Conservation (phyloP, 2,329 filamentous ascomycete species). For the Neofusicoccum kwambonambiense region DNA sequence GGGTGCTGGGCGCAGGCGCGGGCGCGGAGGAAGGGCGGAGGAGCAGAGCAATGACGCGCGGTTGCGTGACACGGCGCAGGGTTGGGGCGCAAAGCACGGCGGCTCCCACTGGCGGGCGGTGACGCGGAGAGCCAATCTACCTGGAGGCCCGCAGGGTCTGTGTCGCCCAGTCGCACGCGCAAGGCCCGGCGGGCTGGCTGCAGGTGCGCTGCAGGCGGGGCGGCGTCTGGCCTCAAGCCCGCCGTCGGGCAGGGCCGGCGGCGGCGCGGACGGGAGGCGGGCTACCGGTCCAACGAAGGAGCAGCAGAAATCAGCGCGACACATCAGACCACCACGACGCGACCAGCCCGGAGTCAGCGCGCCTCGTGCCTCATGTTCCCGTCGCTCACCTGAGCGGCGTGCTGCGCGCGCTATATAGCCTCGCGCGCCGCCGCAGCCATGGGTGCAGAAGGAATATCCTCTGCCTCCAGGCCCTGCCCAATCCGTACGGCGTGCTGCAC, state of each 20-base stretch:
- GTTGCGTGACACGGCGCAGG: neutral
- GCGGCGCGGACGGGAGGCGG: constrained; percentile 1
- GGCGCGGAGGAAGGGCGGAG: neutral
- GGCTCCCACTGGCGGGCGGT: neutral
- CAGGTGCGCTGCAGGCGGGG: neutral
- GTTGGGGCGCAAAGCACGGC: neutral
- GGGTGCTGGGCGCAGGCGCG: neutral
- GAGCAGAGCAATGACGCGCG: constrained; percentile 5
- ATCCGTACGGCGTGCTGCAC: constrained; percentile 3
- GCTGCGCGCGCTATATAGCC: neutral
- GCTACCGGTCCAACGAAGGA: constrained; percentile 14
- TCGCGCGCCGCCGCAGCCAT: neutral
- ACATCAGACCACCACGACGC: constrained; percentile 9
- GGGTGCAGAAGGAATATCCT: neutral
- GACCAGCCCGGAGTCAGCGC: constrained; percentile 8
- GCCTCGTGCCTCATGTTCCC: constrained; percentile 3
- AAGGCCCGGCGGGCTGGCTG: neutral
- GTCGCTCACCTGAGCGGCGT: constrained; percentile 12
- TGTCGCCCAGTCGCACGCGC: neutral
- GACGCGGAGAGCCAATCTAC: neutral
- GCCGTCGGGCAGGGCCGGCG: constrained; percentile 7
- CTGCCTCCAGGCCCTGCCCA: neutral
- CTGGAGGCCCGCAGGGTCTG: no score
- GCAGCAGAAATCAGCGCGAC: constrained; percentile 9
- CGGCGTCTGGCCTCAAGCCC: neutral